Conservation (phyloP, 1,139 yeast species). For the Pichia sorboxylosa region DNA sequence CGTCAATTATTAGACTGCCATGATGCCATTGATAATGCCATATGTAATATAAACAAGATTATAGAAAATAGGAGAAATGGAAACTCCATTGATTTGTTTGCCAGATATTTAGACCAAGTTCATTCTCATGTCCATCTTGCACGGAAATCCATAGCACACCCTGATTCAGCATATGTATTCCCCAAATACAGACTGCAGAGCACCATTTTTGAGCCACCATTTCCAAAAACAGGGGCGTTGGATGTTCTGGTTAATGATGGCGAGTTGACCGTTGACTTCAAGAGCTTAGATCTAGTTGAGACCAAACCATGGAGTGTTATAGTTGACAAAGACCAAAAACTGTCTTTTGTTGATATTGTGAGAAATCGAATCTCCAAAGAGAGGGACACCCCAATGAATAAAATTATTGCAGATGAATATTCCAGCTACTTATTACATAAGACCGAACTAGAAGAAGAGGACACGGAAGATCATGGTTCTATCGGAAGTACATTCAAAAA, state of each 20-base stretch:
- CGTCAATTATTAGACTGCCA: constrained; percentile 24
- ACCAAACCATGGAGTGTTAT: constrained; percentile 24
- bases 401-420: constrained; percentile 22
- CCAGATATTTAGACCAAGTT: constrained; percentile 16
- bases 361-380: constrained; percentile 21
- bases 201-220: constrained; percentile 16
- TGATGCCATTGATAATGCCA: constrained; percentile 22
- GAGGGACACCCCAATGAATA: constrained; percentile 19
- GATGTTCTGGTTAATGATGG: constrained; percentile 23
- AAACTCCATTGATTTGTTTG: constrained; percentile 10
- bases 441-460: constrained; percentile 7
- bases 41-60: constrained; percentile 18
- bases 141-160: constrained; percentile 17
- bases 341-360: constrained; percentile 23
- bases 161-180: constrained; percentile 20
- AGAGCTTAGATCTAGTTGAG: constrained; percentile 18
- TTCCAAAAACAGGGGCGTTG: constrained; percentile 19
- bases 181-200: constrained; percentile 19
- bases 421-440: constrained; percentile 17
- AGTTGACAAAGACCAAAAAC: constrained; percentile 14
- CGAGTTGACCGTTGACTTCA: constrained; percentile 23
- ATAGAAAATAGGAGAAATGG: constrained; percentile 9
- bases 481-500: constrained; percentile 4
- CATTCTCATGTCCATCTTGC: constrained; percentile 19
- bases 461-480: constrained; percentile 3